These are phyloP conservation scores for Euphorbia tirucalli DNA, from an alignment of 345 rosid species.

Conservation along the genomic window DNA sequence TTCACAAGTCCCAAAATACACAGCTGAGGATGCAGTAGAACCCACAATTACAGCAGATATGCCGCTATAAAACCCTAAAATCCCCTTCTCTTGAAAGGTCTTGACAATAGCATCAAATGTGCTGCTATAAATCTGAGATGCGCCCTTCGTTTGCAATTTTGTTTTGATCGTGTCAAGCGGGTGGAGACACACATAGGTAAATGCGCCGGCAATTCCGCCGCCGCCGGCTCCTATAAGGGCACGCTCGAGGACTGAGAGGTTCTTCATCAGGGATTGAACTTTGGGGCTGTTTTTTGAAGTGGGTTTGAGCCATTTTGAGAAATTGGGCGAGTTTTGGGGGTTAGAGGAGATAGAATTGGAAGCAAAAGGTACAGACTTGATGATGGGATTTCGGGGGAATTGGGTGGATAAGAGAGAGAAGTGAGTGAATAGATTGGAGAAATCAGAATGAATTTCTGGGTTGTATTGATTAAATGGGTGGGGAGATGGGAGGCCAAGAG, in stretches of 20 bases:
- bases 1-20: conserved; percentile 93
- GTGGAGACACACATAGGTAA: conserved; percentile 77
- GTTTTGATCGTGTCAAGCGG: conserved; percentile 92
- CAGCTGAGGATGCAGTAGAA: conserved; percentile 81
- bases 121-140: conserved; percentile 59
- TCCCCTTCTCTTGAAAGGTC: conserved; percentile 72
- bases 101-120: conserved; percentile 68
- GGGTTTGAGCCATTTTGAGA: conserved; percentile 50
- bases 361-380: conserved; percentile 37
- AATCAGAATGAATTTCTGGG: conserved; percentile 9
- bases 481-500: conserved; percentile 29
- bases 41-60: conserved; percentile 92
- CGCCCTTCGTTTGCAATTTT: conserved; percentile 87
- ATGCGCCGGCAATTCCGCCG: conserved; percentile 91
- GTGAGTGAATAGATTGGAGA: conserved; percentile 20
- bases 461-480: conserved; percentile 1
- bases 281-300: conserved; percentile 44
- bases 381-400: conserved; percentile 9
- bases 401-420: conserved; percentile 8
- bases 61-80: conserved; percentile 84
- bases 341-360: conserved; percentile 38
- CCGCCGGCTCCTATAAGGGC: conserved; percentile 81
- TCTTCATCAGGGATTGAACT: conserved; percentile 51
- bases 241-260: conserved; percentile 70
- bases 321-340: conserved; percentile 20